Evolutionary conservation across 2,329 filamentous ascomycete genomes (phyloP).

Genomic region (Apiospora kogelbergensis): DNA sequence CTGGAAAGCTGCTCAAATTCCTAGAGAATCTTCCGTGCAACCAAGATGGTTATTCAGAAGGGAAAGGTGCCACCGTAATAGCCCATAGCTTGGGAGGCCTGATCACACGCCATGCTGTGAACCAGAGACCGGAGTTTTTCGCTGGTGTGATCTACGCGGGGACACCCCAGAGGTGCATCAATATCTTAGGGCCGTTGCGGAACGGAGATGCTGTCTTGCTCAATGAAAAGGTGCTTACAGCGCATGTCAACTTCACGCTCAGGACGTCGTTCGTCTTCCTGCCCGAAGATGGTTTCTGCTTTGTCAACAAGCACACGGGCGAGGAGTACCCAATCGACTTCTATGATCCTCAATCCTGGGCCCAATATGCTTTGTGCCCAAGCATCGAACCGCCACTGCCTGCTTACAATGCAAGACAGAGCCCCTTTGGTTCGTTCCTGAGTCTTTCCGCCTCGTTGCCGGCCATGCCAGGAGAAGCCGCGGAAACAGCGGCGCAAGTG

Average conservation of each 20-base stretch:
- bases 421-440: constrained; percentile 45
- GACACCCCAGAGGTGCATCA: constrained; percentile 81
- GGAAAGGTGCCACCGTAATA: constrained; percentile 74
- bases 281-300: constrained; percentile 84
- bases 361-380: constrained; percentile 74
- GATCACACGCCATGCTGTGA: constrained; percentile 85
- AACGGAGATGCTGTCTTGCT: constrained; percentile 92
- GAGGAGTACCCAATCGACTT: constrained; percentile 84
- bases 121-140: constrained; percentile 81
- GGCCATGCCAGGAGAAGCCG: constrained; percentile 41
- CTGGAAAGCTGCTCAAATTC: constrained; percentile 69
- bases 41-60: constrained; percentile 48
- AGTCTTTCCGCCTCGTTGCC: constrained; percentile 44
- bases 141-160: constrained; percentile 84
- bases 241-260: constrained; percentile 90
- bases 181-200: constrained; percentile 84
- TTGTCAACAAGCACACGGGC: constrained; percentile 78
- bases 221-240: constrained; percentile 85
- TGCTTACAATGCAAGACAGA: constrained; percentile 43
- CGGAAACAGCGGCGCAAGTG: constrained; percentile 38
- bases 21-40: constrained; percentile 77
- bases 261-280: constrained; percentile 83
- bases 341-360: constrained; percentile 77
- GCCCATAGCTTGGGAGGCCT: constrained; percentile 86
- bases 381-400: constrained; percentile 70